These are phyloP conservation scores for Zygnema cylindricum DNA, from an alignment of 139 green algal species.

Conservation along the genomic window DNA sequence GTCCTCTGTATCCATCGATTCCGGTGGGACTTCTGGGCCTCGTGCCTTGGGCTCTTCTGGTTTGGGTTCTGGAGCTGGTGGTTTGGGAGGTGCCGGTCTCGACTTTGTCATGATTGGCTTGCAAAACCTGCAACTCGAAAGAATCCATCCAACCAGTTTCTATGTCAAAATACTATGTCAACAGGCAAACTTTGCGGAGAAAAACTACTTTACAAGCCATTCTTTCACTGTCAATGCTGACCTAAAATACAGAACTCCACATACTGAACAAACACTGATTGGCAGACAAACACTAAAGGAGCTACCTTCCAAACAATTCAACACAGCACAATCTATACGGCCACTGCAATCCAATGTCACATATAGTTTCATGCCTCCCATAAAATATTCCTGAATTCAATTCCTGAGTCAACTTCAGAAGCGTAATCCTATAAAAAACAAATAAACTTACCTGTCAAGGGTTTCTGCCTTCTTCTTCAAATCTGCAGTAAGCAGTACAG, in stretches of 20 bases:
- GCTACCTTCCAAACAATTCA: too few relatives aligned
- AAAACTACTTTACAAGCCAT: too few relatives aligned
- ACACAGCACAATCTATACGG: too few relatives aligned
- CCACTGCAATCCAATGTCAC: too few relatives aligned
- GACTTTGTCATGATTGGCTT: constrained; percentile 89
- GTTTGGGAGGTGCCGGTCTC: constrained; percentile 62
- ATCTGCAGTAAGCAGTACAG: constrained; percentile 82
- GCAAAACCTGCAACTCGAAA: constrained; percentile 57
- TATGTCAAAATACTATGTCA: too few relatives aligned
- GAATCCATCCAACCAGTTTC: background rate
- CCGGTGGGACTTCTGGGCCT: background rate
- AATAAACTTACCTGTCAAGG: constrained; percentile 68
- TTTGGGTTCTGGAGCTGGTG: constrained; percentile 9
- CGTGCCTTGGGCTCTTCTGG: background rate
- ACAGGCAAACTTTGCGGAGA: too few relatives aligned
- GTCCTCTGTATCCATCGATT: constrained; percentile 40
- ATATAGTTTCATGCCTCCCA: too few relatives aligned
- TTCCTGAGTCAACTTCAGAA: too few relatives aligned
- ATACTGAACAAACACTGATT: too few relatives aligned
- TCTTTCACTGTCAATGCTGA: constrained; percentile 14
- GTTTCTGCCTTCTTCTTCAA: constrained; percentile 89
- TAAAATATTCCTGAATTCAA: too few relatives aligned
- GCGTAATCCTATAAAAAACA: too few relatives aligned
- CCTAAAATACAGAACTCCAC: constrained; percentile 26
- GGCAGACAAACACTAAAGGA: too few relatives aligned